Base-by-base conservation (phyloP, 1,139 yeast genomes). In the Yamadazyma triangularis region DNA sequence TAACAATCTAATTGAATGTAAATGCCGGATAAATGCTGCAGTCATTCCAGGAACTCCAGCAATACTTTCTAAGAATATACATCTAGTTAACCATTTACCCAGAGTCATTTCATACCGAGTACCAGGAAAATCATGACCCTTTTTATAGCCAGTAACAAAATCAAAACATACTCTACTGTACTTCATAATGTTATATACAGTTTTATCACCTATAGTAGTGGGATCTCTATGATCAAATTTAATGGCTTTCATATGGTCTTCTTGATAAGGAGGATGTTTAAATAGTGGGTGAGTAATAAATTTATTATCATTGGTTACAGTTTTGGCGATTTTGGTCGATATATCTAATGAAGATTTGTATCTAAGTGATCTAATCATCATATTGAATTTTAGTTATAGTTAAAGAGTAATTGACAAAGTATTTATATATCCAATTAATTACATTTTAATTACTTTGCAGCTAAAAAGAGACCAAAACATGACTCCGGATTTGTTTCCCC, bases 21-120 rank as follows among this genome's bases (percentile, higher is more conserved):
- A 63, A 47, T 79, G 86, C 38, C 88, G 70, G 28, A 80, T 51
- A 51, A 79, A 79, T 1, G 82, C 80, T 9, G 86, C 91, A 24
- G 79, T 84, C 65, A 79, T 74, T 8, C 91, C 89, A 1, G 91
- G 91, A 12, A 82, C 85, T 10, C 87, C 89, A 7, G 91, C 91
- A 35, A 82, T 66, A 38, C 81, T 71, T 53, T 82, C 91, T 40
- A 82, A 66, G 47, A 82, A 80, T 24, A 82, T 74, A 37, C 73
- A 60, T 34, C 91, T 56, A n/a, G 79, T 74, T 33, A 82, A 48
- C 89, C 89, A 82, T 48, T 78, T 76, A 31, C 61, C 62, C 24
- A 73, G 75, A 2, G 81, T 77, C 84, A 81, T 77, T 27, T 58
- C 61, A 42, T 64, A 76, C 36, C 75, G 52, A 1, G 72, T 64